Evolutionary conservation across 1,139 yeast genomes (phyloP).

Genomic region (Candida sp.): DNA sequence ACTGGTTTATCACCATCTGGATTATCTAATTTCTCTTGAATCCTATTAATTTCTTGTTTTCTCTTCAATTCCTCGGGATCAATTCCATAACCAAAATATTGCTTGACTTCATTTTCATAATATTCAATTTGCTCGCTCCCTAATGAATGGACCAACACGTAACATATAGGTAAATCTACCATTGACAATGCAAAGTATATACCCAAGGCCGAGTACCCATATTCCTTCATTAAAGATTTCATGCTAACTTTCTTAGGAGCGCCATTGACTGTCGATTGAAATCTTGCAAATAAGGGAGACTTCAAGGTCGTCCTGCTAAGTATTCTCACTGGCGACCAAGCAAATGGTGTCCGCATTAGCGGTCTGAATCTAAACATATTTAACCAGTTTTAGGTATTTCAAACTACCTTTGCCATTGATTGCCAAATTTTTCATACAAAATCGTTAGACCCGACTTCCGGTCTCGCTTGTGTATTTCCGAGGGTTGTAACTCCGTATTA

Average conservation of each 20-base stretch:
- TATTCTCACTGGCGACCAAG: slow-evolving; percentile 3
- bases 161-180: slow-evolving; percentile 83
- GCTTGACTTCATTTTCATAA: slow-evolving; percentile 60
- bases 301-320: slow-evolving; percentile 2
- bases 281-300: slow-evolving; percentile 11
- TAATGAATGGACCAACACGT: slow-evolving; percentile 73
- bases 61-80: slow-evolving; percentile 35
- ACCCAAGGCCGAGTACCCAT: slow-evolving; percentile 90
- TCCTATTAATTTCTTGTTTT: slow-evolving; percentile 28
- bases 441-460: not conserved
- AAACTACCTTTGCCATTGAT: not conserved
- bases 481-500: not conserved
- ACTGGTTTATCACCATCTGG: slow-evolving; percentile 6
- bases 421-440: not conserved
- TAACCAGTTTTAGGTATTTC: not conserved
- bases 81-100: slow-evolving; percentile 54
- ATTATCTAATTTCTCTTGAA: slow-evolving; percentile 19
- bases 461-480: not conserved
- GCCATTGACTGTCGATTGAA: slow-evolving; percentile 17
- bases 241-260: slow-evolving; percentile 44
- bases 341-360: slow-evolving; percentile 5
- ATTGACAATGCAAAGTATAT: slow-evolving; percentile 70
- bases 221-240: slow-evolving; percentile 72
- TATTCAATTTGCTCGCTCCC: slow-evolving; percentile 79
- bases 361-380: slow-evolving; percentile 11